A percentile compares a stretch with the other conserved stretches of the same genome.
These are phyloP conservation scores for Chaetomium cochliodes DNA, from an alignment of 495 filamentous ascomycete species.

Conservation along the genomic window DNA sequence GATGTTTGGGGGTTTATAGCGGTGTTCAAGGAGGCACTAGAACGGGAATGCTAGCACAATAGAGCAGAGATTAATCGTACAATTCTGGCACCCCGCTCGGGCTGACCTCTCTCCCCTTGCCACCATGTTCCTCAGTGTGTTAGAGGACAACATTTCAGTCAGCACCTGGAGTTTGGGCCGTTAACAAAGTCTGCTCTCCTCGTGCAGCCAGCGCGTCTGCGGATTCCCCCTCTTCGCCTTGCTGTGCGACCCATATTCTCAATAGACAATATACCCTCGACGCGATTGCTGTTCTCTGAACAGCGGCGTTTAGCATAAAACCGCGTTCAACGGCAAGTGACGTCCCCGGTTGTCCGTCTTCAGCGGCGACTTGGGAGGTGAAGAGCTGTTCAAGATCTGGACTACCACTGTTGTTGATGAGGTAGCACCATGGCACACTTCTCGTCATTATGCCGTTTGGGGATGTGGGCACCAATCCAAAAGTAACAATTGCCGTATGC, in stretches of 20 bases:
- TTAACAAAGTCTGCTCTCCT: too few relatives aligned
- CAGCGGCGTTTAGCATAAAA: neutral
- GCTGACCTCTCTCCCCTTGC: too few relatives aligned
- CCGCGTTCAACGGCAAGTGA: neutral
- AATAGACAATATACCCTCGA: neutral
- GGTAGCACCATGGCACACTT: neutral
- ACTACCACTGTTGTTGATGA: neutral
- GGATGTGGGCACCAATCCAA: neutral
- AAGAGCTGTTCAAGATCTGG: neutral
- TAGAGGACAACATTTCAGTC: too few relatives aligned
- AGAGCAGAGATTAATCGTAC: neutral
- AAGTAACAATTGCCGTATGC: neutral
- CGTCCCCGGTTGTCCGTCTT: neutral
- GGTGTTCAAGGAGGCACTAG: constrained; percentile 54
- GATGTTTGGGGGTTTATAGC: constrained; percentile 80
- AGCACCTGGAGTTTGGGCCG: too few relatives aligned
- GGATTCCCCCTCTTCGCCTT: too few relatives aligned
- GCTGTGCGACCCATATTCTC: neutral
- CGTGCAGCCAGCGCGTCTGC: too few relatives aligned
- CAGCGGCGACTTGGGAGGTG: neutral
- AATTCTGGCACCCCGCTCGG: neutral
- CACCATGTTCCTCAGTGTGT: too few relatives aligned
- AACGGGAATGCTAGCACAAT: constrained; percentile 26
- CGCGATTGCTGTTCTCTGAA: neutral
- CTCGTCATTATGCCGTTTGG: neutral